Evolutionary conservation across 129 eudicot species (phyloP).

Genomic region (Pseudognaphalium luteoalbum): DNA sequence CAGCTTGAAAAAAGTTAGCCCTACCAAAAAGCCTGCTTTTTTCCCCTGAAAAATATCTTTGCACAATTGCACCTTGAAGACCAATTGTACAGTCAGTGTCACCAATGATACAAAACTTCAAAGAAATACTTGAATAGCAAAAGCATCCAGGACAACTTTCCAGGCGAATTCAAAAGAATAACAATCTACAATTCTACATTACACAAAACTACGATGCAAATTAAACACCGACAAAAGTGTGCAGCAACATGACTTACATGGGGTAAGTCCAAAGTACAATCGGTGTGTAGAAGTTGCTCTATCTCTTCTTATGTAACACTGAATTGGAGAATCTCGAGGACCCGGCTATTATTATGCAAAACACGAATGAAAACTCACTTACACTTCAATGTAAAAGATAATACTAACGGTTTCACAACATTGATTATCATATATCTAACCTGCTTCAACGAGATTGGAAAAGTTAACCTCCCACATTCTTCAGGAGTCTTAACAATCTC

Average conservation of each 20-base stretch:
- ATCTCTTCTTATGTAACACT: slow-evolving; percentile 90
- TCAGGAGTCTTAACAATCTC: slow-evolving; percentile 93
- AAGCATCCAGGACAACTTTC: not conserved
- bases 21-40: slow-evolving; percentile 19
- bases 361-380: slow-evolving; percentile 6
- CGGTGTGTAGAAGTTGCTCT: slow-evolving; percentile 75
- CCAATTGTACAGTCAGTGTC: slow-evolving; percentile 10
- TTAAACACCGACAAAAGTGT: not conserved
- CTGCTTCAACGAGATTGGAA: slow-evolving; percentile 96
- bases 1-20: slow-evolving; percentile 8
- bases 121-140: not conserved
- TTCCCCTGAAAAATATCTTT: not conserved
- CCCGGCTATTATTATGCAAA: slow-evolving; percentile 62
- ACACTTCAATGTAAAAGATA: not conserved
- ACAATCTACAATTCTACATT: slow-evolving; percentile 11
- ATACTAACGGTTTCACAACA: not conserved
- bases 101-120: not conserved
- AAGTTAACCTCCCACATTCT: slow-evolving; percentile 91
- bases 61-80: slow-evolving; percentile 6
- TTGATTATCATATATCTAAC: slow-evolving; percentile 26
- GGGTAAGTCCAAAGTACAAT: slow-evolving; percentile 76
- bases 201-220: not conserved
- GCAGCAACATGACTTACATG: slow-evolving; percentile 66
- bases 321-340: slow-evolving; percentile 85
- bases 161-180: not conserved